phyloP scores from a whole-genome alignment of 257 asterid genomes.

The Fraxinus excelsior region DNA sequence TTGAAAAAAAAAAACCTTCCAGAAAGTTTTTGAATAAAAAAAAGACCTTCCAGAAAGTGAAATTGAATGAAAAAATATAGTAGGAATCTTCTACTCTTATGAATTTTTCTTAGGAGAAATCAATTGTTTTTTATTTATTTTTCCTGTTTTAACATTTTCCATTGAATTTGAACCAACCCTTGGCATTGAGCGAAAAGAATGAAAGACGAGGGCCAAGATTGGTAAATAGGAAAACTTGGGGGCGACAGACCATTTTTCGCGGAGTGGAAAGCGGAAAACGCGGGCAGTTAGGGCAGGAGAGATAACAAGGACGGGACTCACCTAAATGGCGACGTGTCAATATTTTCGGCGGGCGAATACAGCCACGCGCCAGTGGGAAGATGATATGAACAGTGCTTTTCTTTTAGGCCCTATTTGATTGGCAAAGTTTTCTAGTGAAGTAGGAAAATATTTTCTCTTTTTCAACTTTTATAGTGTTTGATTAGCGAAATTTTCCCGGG shows the following conservation, averaged over 20 bases:
- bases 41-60: too few relatives aligned
- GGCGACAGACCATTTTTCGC: conserved; percentile 11
- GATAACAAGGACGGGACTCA: conserved; percentile 51
- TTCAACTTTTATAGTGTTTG: too few relatives aligned
- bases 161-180: not conserved
- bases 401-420: too few relatives aligned
- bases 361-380: not conserved
- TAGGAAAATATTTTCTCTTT: too few relatives aligned
- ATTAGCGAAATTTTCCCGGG: too few relatives aligned
- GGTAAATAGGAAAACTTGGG: not conserved
- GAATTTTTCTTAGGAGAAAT: not conserved
- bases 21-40: too few relatives aligned
- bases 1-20: too few relatives aligned
- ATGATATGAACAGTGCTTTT: not conserved
- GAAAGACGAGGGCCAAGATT: not conserved
- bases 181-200: not conserved
- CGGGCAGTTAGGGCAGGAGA: conserved; percentile 60
- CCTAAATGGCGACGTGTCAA: conserved; percentile 54
- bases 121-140: not conserved
- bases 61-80: too few relatives aligned
- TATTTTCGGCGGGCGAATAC: not conserved
- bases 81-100: too few relatives aligned
- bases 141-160: too few relatives aligned
- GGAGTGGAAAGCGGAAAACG: conserved; percentile 24
- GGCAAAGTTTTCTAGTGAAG: too few relatives aligned